phyloP scores from a whole-genome alignment of 2,329 filamentous ascomycete species.

The Trichoderma pleuroti region DNA sequence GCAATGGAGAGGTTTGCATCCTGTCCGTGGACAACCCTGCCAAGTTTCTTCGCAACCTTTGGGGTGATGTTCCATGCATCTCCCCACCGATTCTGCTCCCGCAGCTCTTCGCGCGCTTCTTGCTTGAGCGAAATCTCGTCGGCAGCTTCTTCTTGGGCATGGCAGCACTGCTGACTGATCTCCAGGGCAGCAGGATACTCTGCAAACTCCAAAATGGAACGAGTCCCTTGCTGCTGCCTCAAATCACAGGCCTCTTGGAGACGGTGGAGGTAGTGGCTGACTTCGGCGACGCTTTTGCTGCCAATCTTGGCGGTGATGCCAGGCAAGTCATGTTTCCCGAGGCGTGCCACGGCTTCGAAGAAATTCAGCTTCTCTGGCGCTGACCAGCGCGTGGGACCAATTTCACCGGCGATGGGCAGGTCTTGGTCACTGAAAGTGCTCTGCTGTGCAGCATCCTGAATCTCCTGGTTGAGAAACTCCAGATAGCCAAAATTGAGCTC shows the following conservation, averaged over 20 bases:
- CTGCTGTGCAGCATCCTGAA: constrained; percentile 48
- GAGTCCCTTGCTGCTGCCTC: constrained; percentile 35
- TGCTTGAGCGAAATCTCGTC: constrained; percentile 64
- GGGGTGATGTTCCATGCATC: constrained; percentile 62
- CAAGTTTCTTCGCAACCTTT: constrained; percentile 33
- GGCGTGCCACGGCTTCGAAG: constrained; percentile 61
- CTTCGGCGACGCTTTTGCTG: constrained; percentile 72
- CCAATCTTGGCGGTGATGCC: constrained; percentile 61
- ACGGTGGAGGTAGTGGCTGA: constrained; percentile 64
- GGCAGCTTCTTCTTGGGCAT: constrained; percentile 63
- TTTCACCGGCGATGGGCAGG: constrained; percentile 47
- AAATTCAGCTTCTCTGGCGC: constrained; percentile 65
- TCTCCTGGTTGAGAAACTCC: constrained; percentile 53
- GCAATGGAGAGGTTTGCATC: constrained; percentile 25
- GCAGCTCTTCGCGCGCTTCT: constrained; percentile 56
- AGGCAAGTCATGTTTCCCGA: constrained; percentile 60
- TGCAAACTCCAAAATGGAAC: constrained; percentile 39
- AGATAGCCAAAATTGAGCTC: constrained; percentile 47
- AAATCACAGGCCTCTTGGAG: constrained; percentile 51
- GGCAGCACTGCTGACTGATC: constrained; percentile 62
- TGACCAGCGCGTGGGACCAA: constrained; percentile 70
- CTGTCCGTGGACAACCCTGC: constrained; percentile 22
- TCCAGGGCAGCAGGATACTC: constrained; percentile 72
- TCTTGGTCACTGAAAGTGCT: constrained; percentile 32
- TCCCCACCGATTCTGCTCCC: constrained; percentile 60